A percentile compares a stretch with the other conserved stretches of the same genome.
These are phyloP conservation scores for Alternaria triticina DNA, from an alignment of 2,329 filamentous ascomycete genomes.

Conservation along the genomic window DNA sequence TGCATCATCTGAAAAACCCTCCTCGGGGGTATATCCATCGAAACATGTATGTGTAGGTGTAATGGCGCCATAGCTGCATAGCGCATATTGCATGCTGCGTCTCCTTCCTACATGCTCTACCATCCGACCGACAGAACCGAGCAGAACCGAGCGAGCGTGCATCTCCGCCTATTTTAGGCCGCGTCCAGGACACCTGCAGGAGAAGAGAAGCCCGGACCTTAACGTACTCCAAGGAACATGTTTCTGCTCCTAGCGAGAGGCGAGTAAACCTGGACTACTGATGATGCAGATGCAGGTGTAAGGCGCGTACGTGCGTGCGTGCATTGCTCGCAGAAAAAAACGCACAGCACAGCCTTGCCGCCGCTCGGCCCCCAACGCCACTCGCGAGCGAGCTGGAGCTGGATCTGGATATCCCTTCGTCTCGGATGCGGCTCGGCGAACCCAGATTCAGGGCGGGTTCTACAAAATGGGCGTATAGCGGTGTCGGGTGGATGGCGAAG, in stretches of 20 bases:
- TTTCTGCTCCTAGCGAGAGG: neutral
- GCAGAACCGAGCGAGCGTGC: no score
- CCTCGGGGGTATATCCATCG: neutral
- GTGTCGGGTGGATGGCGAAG: neutral
- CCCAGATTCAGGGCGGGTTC: neutral
- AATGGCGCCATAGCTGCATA: neutral
- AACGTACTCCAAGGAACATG: neutral
- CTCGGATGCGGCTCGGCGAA: neutral
- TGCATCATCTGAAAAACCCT: neutral
- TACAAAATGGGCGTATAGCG: neutral
- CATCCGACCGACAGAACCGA: neutral
- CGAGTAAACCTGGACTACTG: neutral
- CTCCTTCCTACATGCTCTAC: neutral
- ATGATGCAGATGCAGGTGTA: neutral
- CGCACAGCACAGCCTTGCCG: neutral
- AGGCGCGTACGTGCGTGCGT: neutral
- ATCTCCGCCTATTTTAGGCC: neutral
- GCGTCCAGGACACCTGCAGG: neutral
- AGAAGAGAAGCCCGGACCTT: neutral
- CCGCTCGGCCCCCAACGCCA: neutral
- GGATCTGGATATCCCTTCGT: conserved; percentile 7
- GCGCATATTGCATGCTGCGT: neutral
- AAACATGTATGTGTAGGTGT: neutral
- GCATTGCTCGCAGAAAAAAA: neutral
- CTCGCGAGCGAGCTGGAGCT: neutral